Base-by-base conservation (phyloP, 1,284 basidiomycete species). In the Apiotrichum gracile region DNA sequence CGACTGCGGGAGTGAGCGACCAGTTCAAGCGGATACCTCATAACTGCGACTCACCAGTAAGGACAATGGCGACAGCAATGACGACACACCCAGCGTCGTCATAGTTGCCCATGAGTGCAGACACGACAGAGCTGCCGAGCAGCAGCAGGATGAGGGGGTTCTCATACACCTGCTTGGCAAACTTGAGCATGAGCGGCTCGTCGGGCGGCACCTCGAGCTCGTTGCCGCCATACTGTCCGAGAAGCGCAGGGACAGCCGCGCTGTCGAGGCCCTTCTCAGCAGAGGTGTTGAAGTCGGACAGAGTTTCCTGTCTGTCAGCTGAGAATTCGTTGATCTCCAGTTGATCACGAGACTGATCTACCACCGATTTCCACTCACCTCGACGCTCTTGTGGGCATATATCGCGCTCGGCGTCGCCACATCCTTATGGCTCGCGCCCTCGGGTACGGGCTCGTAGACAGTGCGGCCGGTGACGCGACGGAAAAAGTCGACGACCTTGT, bases 41-140 rank as follows among this genome's bases (percentile, higher is more conserved):
- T 13, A 4, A 25, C 39, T 37, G 16, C n/a, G 27, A 73, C 81
- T 68, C 61, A 91, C 89, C 91, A 27, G 91, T 91, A 17, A 97
- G 78, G 26, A 97, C 93, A 56, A 97, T 97, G 26, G 88, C 74
- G 21, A 97, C 88, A 29, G 93, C 93, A n/a, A 94, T 80, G 6
- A 88, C 86, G 56, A 97, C 97, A 69, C 90, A 92, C 56, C 92
- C 77, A 2, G 94, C 93, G 67, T 97, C 94, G 69, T 97, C 92
- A 39, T 87, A 79, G 67, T 97, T 94, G 22, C 93, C 92, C 82
- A 97, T 88, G 44, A 93, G 66, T 4, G 87, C 86, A 64, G 89
- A 93, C 35, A 97, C 83, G 9, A 82, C 79, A 0, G 91, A 91
- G 66, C 89, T 93, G 17, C 84, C 91, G 54, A 94, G 85, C 21